Conservation (phyloP, 1,284 basidiomycete genomes). For the Naganishia sp. region DNA sequence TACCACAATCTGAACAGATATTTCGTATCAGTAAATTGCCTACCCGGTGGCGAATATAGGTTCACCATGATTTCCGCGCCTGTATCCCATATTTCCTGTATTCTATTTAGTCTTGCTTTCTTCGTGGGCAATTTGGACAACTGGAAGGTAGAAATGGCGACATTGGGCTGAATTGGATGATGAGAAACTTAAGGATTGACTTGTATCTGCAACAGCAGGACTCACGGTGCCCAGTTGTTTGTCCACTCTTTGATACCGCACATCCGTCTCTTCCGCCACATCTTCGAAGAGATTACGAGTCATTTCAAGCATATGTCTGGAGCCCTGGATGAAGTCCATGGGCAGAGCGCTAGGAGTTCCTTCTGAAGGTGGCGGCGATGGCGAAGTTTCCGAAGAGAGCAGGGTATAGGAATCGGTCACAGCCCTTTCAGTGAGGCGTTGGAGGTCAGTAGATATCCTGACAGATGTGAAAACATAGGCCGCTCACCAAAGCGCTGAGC, state of each 20-base stretch:
- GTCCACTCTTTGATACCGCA: conserved; percentile 20
- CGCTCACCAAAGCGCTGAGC: conserved; percentile 55
- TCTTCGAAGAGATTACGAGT: conserved; percentile 38
- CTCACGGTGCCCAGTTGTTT: conserved; percentile 20
- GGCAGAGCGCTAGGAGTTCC: not conserved
- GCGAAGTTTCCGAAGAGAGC: conserved; percentile 12
- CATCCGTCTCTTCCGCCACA: not conserved
- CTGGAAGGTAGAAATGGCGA: conserved; percentile 83
- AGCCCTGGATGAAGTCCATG: conserved; percentile 42
- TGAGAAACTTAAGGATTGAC: not conserved
- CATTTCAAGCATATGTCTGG: conserved; percentile 47
- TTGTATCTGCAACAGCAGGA: not conserved
- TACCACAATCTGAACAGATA: conserved; percentile 67
- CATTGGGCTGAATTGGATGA: conserved; percentile 53
- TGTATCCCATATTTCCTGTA: conserved; percentile 86
- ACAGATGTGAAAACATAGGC: not conserved
- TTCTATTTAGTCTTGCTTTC: conserved; percentile 65
- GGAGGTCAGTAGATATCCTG: conserved; percentile 14
- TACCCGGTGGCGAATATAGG: conserved; percentile 11
- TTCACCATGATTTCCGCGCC: conserved; percentile 76
- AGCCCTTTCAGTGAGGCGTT: conserved; percentile 29
- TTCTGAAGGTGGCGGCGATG: not conserved
- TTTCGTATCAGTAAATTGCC: conserved; percentile 34
- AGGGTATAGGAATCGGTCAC: conserved; percentile 28
- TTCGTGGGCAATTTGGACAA: conserved; percentile 70